Evolutionary conservation across 306 rosid genomes (phyloP).

Genomic region (Lathyrus aphaca): DNA sequence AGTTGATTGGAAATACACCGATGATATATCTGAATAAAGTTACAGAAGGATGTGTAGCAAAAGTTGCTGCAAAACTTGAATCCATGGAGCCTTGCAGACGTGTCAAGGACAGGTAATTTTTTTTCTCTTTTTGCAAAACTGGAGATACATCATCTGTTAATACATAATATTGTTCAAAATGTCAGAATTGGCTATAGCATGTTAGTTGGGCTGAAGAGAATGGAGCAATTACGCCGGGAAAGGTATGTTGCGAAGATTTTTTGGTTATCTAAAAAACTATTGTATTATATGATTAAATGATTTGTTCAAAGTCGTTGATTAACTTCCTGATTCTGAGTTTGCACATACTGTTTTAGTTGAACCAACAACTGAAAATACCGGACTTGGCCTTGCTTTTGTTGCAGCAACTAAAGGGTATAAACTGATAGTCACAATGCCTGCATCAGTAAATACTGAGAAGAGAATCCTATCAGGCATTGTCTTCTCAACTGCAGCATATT

Average conservation of each 20-base stretch:
- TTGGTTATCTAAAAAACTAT: slow-evolving; percentile 13
- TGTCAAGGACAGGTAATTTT: slow-evolving; percentile 85
- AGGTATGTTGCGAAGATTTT: slow-evolving; percentile 50
- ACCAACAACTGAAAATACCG: slow-evolving; percentile 95
- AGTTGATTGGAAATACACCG: slow-evolving; percentile 94
- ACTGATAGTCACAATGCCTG: slow-evolving; percentile 90
- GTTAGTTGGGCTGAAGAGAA: slow-evolving; percentile 78
- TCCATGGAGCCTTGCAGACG: slow-evolving; percentile 96
- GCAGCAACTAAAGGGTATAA: slow-evolving; percentile 87
- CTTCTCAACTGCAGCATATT: no score
- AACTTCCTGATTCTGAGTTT: slow-evolving; percentile 33
- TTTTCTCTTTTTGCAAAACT: no score
- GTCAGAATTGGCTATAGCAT: slow-evolving; percentile 89
- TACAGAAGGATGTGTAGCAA: slow-evolving; percentile 77
- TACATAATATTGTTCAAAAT: slow-evolving; percentile 35
- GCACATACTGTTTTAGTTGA: slow-evolving; percentile 86
- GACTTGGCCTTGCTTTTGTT: slow-evolving; percentile 89
- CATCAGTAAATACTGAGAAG: slow-evolving; percentile 79
- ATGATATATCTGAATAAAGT: slow-evolving; percentile 95
- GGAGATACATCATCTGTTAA: slow-evolving; percentile 25
- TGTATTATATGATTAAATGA: slow-evolving; percentile 21
- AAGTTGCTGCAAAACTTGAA: slow-evolving; percentile 95
- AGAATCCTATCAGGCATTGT: no score
- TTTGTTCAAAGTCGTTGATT: slow-evolving; percentile 20
- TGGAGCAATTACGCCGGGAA: slow-evolving; percentile 78